A percentile compares a stretch with the other conserved stretches of the same genome.
Evolutionary conservation across 108 stramenopile genomes (phyloP).

Genomic region (Cyclotella sp.): DNA sequence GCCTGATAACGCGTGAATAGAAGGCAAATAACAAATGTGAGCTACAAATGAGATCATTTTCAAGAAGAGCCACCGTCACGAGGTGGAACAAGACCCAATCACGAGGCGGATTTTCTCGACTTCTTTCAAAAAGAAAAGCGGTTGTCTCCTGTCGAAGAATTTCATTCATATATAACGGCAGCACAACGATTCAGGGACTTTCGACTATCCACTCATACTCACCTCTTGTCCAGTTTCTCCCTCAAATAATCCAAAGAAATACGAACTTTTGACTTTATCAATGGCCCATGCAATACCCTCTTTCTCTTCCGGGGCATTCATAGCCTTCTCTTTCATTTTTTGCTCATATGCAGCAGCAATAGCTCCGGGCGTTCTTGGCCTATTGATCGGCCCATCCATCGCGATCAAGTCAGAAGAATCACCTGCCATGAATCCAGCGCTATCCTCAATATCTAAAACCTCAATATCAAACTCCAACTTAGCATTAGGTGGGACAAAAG

Average conservation of each 20-base stretch:
- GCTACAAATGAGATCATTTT: not conserved
- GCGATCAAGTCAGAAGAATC: slow-evolving; percentile 35
- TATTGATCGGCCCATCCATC: slow-evolving; percentile 50
- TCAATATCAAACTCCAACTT: slow-evolving; percentile 72
- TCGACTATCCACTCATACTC: not conserved
- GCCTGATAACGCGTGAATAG: slow-evolving; percentile 26
- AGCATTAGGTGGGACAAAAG: slow-evolving; percentile 71
- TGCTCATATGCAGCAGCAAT: slow-evolving; percentile 81
- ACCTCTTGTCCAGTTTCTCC: slow-evolving; percentile 87
- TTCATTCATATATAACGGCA: not conserved
- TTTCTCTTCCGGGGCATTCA: slow-evolving; percentile 53
- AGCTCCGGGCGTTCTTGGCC: slow-evolving; percentile 66
- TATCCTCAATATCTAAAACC: slow-evolving; percentile 61
- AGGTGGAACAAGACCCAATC: not conserved
- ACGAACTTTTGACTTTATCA: slow-evolving; percentile 80
- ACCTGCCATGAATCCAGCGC: slow-evolving; percentile 22
- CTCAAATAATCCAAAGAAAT: slow-evolving; percentile 96
- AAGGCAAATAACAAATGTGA: not conserved
- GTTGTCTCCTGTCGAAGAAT: too few species aligned
- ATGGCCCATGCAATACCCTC: slow-evolving; percentile 77
- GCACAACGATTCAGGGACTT: not conserved
- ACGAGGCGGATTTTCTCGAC: too few species aligned
- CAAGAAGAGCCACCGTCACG: not conserved
- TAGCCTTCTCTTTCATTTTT: slow-evolving; percentile 57
- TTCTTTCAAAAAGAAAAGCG: too few species aligned